phyloP scores from a whole-genome alignment of 2,329 filamentous ascomycete genomes.

The Neoascochyta sp. region DNA sequence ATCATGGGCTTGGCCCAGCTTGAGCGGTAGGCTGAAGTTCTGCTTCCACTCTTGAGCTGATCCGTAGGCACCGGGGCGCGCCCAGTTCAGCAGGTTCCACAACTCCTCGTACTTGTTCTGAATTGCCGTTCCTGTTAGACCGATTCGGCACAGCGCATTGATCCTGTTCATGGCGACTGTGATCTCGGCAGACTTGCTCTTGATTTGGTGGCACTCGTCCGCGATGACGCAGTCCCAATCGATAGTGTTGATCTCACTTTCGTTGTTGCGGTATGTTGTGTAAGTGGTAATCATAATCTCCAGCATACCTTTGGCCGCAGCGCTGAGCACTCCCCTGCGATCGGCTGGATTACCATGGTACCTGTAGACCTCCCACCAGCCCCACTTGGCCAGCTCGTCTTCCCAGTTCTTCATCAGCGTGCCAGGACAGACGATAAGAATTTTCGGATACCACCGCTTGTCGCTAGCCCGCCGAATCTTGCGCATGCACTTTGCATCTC shows the following conservation, averaged over 20 bases:
- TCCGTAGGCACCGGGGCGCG: constrained; percentile 72
- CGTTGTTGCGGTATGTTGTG: constrained; percentile 75
- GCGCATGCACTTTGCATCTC: constrained; percentile 81
- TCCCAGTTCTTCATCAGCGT: constrained; percentile 89
- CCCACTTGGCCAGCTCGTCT: constrained; percentile 82
- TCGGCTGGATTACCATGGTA: constrained; percentile 66
- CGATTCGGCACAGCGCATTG: constrained; percentile 88
- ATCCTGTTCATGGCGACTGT: constrained; percentile 85
- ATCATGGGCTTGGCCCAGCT: constrained; percentile 86
- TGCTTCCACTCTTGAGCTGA: constrained; percentile 72
- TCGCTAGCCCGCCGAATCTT: constrained; percentile 65
- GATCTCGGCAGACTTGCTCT: constrained; percentile 71
- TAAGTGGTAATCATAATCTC: constrained; percentile 97
- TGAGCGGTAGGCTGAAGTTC: constrained; percentile 74
- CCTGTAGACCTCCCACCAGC: constrained; percentile 86
- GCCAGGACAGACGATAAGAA: constrained; percentile 84
- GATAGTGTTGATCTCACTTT: constrained; percentile 74
- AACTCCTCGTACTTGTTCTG: constrained; percentile 98
- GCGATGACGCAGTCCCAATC: constrained; percentile 93
- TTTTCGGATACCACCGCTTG: constrained; percentile 73
- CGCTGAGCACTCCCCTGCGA: constrained; percentile 66
- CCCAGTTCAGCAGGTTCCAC: constrained; percentile 96
- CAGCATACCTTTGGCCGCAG: constrained; percentile 69
- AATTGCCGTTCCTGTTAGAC: constrained; percentile 90
- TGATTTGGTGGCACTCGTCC: constrained; percentile 89